A percentile compares a stretch with the other conserved stretches of the same genome.
Conservation (phyloP, 495 filamentous ascomycete species). For the Penicillium pulvis region DNA sequence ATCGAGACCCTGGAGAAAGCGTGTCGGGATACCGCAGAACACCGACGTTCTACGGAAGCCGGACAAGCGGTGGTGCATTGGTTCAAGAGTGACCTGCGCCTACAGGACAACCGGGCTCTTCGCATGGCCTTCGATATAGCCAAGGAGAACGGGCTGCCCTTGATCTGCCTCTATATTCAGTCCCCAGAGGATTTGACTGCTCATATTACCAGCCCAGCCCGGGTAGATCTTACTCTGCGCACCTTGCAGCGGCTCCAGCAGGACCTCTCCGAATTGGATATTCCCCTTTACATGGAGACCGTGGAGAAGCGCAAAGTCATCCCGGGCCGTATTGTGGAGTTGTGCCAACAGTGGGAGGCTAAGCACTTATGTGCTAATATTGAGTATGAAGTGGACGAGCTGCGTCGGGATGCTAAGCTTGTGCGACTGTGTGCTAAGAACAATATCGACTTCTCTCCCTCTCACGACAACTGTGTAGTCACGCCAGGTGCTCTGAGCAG, state of each 20-base stretch:
- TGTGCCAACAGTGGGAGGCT: constrained; percentile 73
- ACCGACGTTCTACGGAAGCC: constrained; percentile 46
- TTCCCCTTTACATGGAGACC: constrained; percentile 77
- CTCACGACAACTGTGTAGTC: constrained; percentile 83
- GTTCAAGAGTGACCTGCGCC: constrained; percentile 85
- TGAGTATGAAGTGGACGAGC: constrained; percentile 64
- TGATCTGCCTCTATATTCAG: constrained; percentile 78
- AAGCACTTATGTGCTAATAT: constrained; percentile 60
- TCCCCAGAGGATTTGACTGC: constrained; percentile 87
- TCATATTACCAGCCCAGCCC: constrained; percentile 68
- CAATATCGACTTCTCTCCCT: constrained; percentile 62
- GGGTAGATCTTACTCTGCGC: constrained; percentile 80
- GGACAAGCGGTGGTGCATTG: constrained; percentile 79
- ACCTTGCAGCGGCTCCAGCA: constrained; percentile 63
- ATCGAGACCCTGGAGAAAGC: constrained; percentile 62
- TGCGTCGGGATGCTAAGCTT: constrained; percentile 68
- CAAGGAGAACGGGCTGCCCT: constrained; percentile 60
- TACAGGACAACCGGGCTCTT: constrained; percentile 73
- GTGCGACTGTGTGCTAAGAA: constrained; percentile 59
- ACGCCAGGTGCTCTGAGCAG: constrained; percentile 65
- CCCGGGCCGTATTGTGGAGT: constrained; percentile 63
- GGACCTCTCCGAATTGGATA: constrained; percentile 70
- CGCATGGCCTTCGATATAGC: constrained; percentile 68
- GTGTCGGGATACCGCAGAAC: constrained; percentile 50
- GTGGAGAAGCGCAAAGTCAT: constrained; percentile 66